These are phyloP conservation scores for Ochetophila trinervis DNA, from an alignment of 306 rosid species.

Conservation along the genomic window DNA sequence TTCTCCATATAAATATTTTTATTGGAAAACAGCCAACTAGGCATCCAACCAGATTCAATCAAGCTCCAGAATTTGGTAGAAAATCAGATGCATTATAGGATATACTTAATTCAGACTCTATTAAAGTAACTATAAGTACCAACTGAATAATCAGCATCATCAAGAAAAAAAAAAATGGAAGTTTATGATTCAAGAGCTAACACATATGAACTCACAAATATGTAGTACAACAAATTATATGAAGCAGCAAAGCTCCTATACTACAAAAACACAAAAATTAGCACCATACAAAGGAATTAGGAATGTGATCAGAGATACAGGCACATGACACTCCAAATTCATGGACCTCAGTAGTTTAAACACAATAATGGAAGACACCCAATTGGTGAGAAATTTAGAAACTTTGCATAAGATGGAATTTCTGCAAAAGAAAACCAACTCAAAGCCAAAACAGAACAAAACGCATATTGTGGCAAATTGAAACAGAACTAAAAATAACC, in stretches of 20 bases:
- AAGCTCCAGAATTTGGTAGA: background rate
- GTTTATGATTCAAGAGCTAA: background rate
- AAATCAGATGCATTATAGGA: slow-evolving; percentile 2
- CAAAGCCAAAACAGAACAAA: slow-evolving; percentile 9
- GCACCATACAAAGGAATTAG: slow-evolving; percentile 8
- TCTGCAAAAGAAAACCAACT: slow-evolving; percentile 14
- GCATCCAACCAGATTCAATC: background rate
- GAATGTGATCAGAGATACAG: slow-evolving; percentile 3
- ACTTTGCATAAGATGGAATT: slow-evolving; percentile 4
- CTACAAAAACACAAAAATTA: background rate
- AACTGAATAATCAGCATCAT: background rate
- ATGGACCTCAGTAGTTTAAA: slow-evolving; percentile 20
- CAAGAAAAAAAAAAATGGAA: background rate
- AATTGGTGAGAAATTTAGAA: slow-evolving; percentile 19
- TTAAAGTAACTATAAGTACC: background rate
- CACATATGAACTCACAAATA: background rate
- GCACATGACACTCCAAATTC: slow-evolving; percentile 21
- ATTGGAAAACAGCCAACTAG: background rate
- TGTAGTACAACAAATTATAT: background rate
- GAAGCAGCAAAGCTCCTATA: background rate
- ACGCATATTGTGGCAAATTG: slow-evolving; percentile 1
- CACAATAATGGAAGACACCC: slow-evolving; percentile 20
- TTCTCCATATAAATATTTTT: background rate
- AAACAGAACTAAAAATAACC: slow-evolving; percentile 1
- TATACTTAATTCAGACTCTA: slow-evolving; percentile 4